Percentiles rank a stretch among this genome's conserved stretches.
phyloP scores from a whole-genome alignment of 441 rosid species.

The Pelargonium cotyledonis region DNA sequence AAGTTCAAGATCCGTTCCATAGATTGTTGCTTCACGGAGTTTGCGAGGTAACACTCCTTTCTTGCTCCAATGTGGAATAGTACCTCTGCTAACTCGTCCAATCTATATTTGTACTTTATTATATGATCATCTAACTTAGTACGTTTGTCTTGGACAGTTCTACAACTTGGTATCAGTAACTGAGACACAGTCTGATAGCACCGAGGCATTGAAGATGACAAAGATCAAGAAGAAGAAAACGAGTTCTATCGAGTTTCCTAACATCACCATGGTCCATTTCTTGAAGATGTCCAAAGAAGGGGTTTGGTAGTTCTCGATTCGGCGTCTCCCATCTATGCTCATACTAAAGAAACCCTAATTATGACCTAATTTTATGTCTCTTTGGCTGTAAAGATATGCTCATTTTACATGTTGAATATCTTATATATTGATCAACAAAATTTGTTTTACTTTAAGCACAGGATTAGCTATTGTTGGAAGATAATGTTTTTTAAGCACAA shows the following conservation, averaged over 20 bases:
- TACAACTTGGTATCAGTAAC: slow-evolving; percentile 74
- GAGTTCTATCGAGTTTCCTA: slow-evolving; percentile 40
- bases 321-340: slow-evolving; percentile 9
- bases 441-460: not conserved
- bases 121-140: not conserved
- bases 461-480: too few species aligned
- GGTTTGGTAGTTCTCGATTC: slow-evolving; percentile 43
- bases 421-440: not conserved
- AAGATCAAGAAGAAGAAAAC: slow-evolving; percentile 49
- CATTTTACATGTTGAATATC: not conserved
- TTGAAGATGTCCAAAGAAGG: slow-evolving; percentile 87
- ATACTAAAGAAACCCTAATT: not conserved
- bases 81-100: too few species aligned
- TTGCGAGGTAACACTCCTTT: slow-evolving; percentile 55
- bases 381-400: not conserved
- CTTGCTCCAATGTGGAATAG: too few species aligned
- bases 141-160: slow-evolving; percentile 41
- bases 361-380: not conserved
- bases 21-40: slow-evolving; percentile 87
- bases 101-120: too few species aligned
- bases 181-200: slow-evolving; percentile 35
- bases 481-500: too few species aligned
- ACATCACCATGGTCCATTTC: slow-evolving; percentile 50
- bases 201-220: slow-evolving; percentile 43
- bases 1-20: slow-evolving; percentile 81